These are phyloP conservation scores for Gymnopus androsaceus DNA, from an alignment of 1,284 basidiomycete species.

Conservation along the genomic window DNA sequence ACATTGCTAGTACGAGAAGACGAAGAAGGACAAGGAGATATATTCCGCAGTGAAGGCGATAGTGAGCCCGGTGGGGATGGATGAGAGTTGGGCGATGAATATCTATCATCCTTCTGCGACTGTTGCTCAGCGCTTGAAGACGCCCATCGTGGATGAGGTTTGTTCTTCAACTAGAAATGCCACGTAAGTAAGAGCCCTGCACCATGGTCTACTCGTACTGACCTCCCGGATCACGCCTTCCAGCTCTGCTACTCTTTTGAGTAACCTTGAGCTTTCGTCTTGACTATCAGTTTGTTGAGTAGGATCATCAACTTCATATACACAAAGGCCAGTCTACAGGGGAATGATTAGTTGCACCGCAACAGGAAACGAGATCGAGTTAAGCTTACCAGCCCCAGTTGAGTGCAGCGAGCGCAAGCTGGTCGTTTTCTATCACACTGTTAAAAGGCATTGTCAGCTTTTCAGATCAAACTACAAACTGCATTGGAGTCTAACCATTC, in stretches of 20 bases:
- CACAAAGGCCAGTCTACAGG: conserved; percentile 73
- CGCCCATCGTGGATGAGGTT: conserved; percentile 68
- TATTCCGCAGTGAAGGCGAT: not conserved
- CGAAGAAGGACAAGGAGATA: not conserved
- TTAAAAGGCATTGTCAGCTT: not conserved
- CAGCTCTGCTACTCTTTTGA: conserved; percentile 77
- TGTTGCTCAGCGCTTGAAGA: not conserved
- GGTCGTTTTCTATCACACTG: conserved; percentile 75
- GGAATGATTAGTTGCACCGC: conserved; percentile 7
- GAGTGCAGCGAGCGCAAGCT: conserved; percentile 70
- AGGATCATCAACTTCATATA: conserved; percentile 83
- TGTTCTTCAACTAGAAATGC: conserved; percentile 58
- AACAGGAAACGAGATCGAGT: conserved; percentile 1
- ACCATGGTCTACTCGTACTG: conserved; percentile 21
- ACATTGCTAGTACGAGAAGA: not conserved
- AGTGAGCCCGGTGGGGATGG: not conserved
- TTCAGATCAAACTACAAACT: conserved; percentile 5
- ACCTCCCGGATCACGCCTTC: conserved; percentile 83
- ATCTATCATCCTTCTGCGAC: too few relatives aligned
- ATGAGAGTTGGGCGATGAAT: not conserved
- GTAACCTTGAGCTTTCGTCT: conserved; percentile 67
- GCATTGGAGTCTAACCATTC: conserved; percentile 58
- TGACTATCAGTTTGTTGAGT: conserved; percentile 51
- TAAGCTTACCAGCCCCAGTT: conserved; percentile 61
- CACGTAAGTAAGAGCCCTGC: not conserved